Conservation (phyloP, 2,329 filamentous ascomycete species). For the Colletotrichum australisinense region DNA sequence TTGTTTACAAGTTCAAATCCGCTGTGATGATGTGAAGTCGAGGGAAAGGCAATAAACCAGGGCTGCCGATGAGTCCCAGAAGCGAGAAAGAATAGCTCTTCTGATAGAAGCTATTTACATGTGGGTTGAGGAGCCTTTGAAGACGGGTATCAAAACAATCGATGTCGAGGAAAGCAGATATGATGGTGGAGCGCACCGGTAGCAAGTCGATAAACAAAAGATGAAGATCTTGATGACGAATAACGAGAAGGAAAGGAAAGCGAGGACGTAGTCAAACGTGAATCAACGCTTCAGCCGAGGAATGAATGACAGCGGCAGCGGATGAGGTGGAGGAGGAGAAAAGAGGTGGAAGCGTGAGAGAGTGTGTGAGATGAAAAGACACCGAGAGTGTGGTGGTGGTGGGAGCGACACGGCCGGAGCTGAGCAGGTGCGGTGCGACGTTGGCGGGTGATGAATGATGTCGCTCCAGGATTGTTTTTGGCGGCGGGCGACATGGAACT, state of each 20-base stretch:
- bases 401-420: slow-evolving; percentile 8
- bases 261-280: neutral
- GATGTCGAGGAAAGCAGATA: neutral
- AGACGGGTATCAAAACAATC: slow-evolving; percentile 29
- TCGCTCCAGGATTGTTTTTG: slow-evolving; percentile 15
- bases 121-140: neutral
- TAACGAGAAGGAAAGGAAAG: slow-evolving; percentile 19
- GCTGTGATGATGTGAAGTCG: neutral
- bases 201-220: slow-evolving; percentile 5
- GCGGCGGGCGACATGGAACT: slow-evolving; percentile 8
- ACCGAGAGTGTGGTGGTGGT: neutral
- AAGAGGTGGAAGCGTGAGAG: slow-evolving; percentile 7
- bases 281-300: slow-evolving; percentile 26
- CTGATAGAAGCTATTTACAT: neutral
- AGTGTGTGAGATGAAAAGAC: slow-evolving; percentile 1
- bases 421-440: neutral
- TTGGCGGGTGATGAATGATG: slow-evolving; percentile 29
- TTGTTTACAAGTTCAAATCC: slow-evolving; percentile 17
- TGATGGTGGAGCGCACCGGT: slow-evolving; percentile 1
- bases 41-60: neutral
- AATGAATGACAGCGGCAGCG: slow-evolving; percentile 31
- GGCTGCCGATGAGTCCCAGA: slow-evolving; percentile 2
- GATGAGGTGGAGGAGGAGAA: neutral
- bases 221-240: slow-evolving; percentile 14
- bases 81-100: neutral